Base-by-base conservation (phyloP, 2,329 filamentous ascomycete genomes). In the Xylariaceae sp. region DNA sequence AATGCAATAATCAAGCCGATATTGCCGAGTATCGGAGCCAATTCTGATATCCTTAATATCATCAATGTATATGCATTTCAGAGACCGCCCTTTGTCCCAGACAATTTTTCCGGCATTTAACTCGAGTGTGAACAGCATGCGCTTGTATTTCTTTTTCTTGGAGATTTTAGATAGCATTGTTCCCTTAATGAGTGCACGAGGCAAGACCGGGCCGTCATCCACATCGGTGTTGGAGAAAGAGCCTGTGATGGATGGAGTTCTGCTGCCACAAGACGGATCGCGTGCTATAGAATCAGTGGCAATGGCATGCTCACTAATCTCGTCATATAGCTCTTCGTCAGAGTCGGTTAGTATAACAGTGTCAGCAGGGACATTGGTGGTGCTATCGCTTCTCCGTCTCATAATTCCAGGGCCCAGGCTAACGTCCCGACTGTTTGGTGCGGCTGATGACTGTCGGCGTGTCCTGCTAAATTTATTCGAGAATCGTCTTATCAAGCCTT, bases 41-140 rank as follows among this genome's bases (percentile, higher is more conserved):
- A 86, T 84, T 59, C 91, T 85, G 47, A 97, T 91, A 67, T 96
- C 91, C 66, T 89, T 87, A 65, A 99, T 92, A 69, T 97, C 91
- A 66, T 99, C 94, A 59, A 99, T 89, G 70, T 95, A 95, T 60
- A 99, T 87, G 51, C 84, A 85, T 70, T 96, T 97, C 29, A 84
- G 82, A 1, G 88, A 85, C 37, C 89, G 85, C 6, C 80, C 83
- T 46, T 84, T 81, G 70, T 95, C 88, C 92, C 92, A 97, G 30
- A 81, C 87, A 29, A 99, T 88, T 70, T 91, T 94, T 57, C 88
- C 91, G 1, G 87, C 82, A 65, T 92, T 87, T 29, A 87, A 80
- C 65, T 97, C 90, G 29, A 97, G 83, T 50, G 86, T 83, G 35
- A 86, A 76, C 31, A 74, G 74, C 64, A 96, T 84, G 30, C 80